Percentiles rank a stretch among this genome's conserved stretches.
Evolutionary conservation across 1,284 basidiomycete species (phyloP).

Genomic region (Afroboletus lepidellus): DNA sequence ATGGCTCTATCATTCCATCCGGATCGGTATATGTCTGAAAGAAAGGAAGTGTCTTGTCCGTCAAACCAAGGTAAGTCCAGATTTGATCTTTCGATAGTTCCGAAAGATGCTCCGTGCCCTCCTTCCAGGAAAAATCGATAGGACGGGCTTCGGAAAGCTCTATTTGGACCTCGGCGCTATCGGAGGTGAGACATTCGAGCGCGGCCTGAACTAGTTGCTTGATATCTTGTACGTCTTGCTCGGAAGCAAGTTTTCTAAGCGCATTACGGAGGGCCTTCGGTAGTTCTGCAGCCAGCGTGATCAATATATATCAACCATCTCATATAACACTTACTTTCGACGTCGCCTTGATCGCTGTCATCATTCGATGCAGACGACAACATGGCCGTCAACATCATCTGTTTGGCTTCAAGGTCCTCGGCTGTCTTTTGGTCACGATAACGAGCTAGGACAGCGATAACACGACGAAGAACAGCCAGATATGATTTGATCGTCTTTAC

Average conservation of each 20-base stretch:
- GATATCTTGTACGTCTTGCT: background rate
- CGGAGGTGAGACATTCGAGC: background rate
- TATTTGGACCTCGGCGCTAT: background rate
- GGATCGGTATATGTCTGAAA: background rate
- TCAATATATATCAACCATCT: background rate
- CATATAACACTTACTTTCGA: background rate
- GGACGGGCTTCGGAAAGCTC: background rate
- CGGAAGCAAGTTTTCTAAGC: background rate
- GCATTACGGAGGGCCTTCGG: background rate
- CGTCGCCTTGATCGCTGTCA: background rate
- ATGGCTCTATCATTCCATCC: background rate
- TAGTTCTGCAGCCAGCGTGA: background rate
- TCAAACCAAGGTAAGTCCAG: background rate
- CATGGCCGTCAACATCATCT: background rate
- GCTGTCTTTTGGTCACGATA: background rate
- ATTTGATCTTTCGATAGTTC: background rate
- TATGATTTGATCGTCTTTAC: background rate
- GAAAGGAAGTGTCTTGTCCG: background rate
- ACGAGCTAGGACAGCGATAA: background rate
- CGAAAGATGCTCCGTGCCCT: background rate
- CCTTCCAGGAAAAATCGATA: background rate
- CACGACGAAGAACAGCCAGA: background rate
- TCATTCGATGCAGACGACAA: background rate
- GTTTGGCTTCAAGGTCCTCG: background rate
- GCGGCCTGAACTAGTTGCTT: background rate